Conservation (phyloP, 2,329 filamentous ascomycete genomes). For the Cadophora sp. region DNA sequence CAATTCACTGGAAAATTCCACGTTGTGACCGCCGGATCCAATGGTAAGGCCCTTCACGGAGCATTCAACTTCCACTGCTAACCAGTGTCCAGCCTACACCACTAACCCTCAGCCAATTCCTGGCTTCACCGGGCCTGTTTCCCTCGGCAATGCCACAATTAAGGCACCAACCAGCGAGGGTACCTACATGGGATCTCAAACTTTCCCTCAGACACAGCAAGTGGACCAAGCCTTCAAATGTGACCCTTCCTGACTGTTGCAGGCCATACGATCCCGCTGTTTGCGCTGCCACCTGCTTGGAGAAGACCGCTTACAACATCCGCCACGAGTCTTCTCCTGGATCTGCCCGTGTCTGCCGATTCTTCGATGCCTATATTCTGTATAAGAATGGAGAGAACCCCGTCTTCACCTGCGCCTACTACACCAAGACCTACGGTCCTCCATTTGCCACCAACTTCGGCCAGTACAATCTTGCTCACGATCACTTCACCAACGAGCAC, state of each 20-base stretch:
- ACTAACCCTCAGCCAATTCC: constrained; percentile 31
- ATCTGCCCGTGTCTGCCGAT: constrained; percentile 35
- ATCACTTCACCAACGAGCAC: constrained; percentile 36
- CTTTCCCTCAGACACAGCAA: constrained; percentile 36
- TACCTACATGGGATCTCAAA: constrained; percentile 41
- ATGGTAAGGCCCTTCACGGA: constrained; percentile 30
- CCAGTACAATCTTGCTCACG: constrained; percentile 31
- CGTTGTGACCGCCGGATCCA: constrained; percentile 51
- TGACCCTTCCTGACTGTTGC: constrained; percentile 14
- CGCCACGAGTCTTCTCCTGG: constrained; percentile 18
- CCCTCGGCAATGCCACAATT: constrained; percentile 44
- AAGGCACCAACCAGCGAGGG: constrained; percentile 41
- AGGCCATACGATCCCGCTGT: constrained; percentile 43
- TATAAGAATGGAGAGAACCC: constrained; percentile 47
- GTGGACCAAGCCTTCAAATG: neutral
- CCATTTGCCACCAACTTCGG: constrained; percentile 31
- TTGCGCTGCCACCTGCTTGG: constrained; percentile 43
- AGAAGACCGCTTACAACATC: constrained; percentile 32
- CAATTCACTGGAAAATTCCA: constrained; percentile 45
- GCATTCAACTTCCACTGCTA: neutral
- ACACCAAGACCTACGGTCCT: constrained; percentile 44
- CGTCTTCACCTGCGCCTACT: constrained; percentile 49
- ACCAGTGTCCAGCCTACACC: constrained; percentile 42
- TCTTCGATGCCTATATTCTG: constrained; percentile 50
- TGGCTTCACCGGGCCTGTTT: constrained; percentile 41